These are phyloP conservation scores for Colletotrichum tropicicola DNA, from an alignment of 2,329 filamentous ascomycete genomes.

Conservation along the genomic window DNA sequence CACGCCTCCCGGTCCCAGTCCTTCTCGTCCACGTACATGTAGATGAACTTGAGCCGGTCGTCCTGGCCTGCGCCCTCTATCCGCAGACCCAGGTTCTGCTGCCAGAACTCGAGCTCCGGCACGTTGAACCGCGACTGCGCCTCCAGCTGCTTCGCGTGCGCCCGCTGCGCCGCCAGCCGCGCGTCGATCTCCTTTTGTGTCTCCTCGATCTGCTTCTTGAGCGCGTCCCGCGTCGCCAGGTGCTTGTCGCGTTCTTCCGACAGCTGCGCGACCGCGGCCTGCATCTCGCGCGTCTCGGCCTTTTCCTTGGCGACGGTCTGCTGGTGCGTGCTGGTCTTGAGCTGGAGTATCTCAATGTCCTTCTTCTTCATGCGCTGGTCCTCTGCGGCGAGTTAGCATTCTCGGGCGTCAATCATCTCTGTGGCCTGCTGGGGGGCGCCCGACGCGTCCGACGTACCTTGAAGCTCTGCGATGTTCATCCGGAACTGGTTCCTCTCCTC, in stretches of 20 bases:
- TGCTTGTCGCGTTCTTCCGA: constrained; percentile 69
- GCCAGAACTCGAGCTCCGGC: constrained; percentile 96
- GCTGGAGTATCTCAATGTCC: constrained; percentile 83
- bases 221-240: constrained; percentile 62
- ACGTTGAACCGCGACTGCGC: constrained; percentile 88
- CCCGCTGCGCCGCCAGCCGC: constrained; percentile 75
- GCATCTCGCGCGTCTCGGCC: constrained; percentile 80
- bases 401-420: neutral
- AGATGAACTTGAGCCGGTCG: constrained; percentile 90
- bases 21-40: constrained; percentile 84
- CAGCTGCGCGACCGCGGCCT: constrained; percentile 66
- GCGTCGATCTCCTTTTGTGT: constrained; percentile 76
- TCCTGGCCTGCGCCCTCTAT: constrained; percentile 89
- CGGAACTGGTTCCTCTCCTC: constrained; percentile 96
- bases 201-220: constrained; percentile 70
- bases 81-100: constrained; percentile 84
- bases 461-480: constrained; percentile 87
- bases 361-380: constrained; percentile 90
- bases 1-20: constrained; percentile 90
- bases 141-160: constrained; percentile 79
- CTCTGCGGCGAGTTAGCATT: constrained; percentile 63
- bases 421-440: no score
- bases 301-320: constrained; percentile 81
- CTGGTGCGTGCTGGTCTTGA: constrained; percentile 75
- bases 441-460: constrained; percentile 68